Evolutionary conservation across 2,329 filamentous ascomycete genomes (phyloP).

Genomic region (Xylariomycetidae sp.): DNA sequence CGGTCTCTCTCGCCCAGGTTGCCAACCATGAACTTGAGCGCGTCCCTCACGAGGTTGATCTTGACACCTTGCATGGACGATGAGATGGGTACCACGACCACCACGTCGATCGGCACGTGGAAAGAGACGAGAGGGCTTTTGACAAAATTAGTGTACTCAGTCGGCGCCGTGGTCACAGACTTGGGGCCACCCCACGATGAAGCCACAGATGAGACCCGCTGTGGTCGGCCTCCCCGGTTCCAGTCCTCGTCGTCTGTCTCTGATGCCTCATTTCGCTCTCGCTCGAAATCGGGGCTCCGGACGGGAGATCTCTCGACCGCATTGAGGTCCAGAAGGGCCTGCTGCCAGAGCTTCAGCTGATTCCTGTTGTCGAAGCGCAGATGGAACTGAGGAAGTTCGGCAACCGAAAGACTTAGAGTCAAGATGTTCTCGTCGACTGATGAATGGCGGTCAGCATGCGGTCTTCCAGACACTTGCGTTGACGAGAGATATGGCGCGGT

Average conservation of each 20-base stretch:
- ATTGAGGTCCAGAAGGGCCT: conserved; percentile 80
- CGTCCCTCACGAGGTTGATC: conserved; percentile 88
- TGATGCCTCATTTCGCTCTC: conserved; percentile 70
- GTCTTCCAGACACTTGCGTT: too few species aligned
- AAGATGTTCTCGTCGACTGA: conserved; percentile 72
- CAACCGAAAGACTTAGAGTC: conserved; percentile 84
- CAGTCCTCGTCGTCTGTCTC: conserved; percentile 87
- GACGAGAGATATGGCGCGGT: too few species aligned
- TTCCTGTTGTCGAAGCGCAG: conserved; percentile 79
- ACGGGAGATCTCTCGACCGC: conserved; percentile 59
- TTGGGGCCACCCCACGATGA: conserved; percentile 78
- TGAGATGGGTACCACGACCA: conserved; percentile 94
- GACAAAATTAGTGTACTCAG: conserved; percentile 80
- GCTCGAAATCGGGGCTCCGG: conserved; percentile 73
- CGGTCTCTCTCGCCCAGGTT: conserved; percentile 88
- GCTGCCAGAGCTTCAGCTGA: conserved; percentile 87
- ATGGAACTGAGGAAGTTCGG: conserved; percentile 90
- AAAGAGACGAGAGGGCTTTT: conserved; percentile 51
- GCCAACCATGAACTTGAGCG: conserved; percentile 85
- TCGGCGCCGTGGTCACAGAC: conserved; percentile 82
- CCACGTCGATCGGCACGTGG: conserved; percentile 90
- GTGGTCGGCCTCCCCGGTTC: conserved; percentile 56
- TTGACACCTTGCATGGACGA: conserved; percentile 99
- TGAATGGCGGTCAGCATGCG: too few species aligned
- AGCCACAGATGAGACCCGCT: conserved; percentile 75